Evolutionary conservation across 2,329 filamentous ascomycete genomes (phyloP).

Genomic region (Colletotrichum tofieldiae): DNA sequence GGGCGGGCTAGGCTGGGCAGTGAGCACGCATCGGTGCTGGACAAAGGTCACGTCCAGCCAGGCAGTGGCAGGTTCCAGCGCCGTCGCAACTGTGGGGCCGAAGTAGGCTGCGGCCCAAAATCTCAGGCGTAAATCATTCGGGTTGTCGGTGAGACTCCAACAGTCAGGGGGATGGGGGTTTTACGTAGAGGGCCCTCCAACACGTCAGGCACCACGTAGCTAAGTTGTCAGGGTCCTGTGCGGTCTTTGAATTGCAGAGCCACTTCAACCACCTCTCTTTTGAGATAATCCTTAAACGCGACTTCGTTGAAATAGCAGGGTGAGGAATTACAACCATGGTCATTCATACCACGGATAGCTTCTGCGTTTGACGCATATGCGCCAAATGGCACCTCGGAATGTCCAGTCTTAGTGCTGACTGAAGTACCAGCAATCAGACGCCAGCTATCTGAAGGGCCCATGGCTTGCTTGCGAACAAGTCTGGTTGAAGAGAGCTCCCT

Average conservation of each 20-base stretch:
- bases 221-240: not conserved
- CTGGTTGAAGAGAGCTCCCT: not conserved
- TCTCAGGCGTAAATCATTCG: constrained; percentile 26
- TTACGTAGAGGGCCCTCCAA: constrained; percentile 4
- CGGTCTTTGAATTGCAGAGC: too few relatives aligned
- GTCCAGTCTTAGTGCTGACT: not conserved
- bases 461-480: not conserved
- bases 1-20: constrained; percentile 30
- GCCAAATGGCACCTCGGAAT: too few relatives aligned
- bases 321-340: not conserved
- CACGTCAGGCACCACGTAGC: too few relatives aligned
- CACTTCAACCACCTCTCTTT: not conserved
- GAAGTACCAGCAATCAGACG: not conserved
- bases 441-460: not conserved
- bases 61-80: constrained; percentile 28
- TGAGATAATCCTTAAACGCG: not conserved
- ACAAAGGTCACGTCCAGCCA: constrained; percentile 10
- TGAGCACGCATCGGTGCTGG: constrained; percentile 21
- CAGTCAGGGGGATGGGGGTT: not conserved
- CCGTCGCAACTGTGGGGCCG: constrained; percentile 22
- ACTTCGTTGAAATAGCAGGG: not conserved
- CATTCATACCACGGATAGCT: not conserved
- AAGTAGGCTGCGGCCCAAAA: constrained; percentile 22
- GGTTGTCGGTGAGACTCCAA: not conserved
- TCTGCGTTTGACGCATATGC: not conserved